Evolutionary conservation across 164 flowering plant species (phyloP).

Genomic region (Nymphaea colorata): DNA sequence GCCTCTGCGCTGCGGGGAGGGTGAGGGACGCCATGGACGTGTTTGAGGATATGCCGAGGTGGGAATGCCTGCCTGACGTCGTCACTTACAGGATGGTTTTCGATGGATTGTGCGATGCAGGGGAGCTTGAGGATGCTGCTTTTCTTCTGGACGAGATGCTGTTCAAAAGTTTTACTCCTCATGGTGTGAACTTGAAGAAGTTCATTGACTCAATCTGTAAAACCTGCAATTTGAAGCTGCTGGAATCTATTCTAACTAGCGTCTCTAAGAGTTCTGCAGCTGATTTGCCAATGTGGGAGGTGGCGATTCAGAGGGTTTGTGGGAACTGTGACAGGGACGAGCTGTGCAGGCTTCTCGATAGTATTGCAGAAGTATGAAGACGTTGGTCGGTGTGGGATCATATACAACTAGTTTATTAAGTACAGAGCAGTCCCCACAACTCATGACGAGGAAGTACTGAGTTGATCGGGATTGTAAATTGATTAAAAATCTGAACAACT

Average conservation of each 20-base stretch:
- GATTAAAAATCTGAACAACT: too few species aligned
- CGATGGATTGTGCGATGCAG: conserved; percentile 37
- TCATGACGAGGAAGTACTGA: too few species aligned
- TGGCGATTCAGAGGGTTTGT: conserved; percentile 19
- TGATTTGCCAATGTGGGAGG: conserved; percentile 34
- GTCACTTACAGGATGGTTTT: conserved; percentile 49
- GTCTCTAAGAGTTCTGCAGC: conserved; percentile 25
- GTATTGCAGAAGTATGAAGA: conserved; percentile 9
- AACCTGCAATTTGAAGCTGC: conserved; percentile 24
- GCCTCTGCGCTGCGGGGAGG: conserved; percentile 42
- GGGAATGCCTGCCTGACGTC: conserved; percentile 61
- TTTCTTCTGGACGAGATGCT: conserved; percentile 66
- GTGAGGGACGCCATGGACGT: conserved; percentile 48
- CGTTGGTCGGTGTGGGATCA: background rate
- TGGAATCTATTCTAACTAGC: conserved; percentile 21
- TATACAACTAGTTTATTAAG: too few species aligned
- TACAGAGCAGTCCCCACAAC: too few species aligned
- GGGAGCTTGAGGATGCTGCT: conserved; percentile 43
- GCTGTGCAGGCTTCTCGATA: conserved; percentile 18
- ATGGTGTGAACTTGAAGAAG: conserved; percentile 17
- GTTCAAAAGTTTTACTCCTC: conserved; percentile 44
- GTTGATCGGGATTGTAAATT: too few species aligned
- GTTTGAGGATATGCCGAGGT: conserved; percentile 64
- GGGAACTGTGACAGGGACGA: conserved; percentile 10
- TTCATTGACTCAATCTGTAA: conserved; percentile 27